Percentiles rank a stretch among this genome's conserved stretches.
phyloP scores from a whole-genome alignment of 1,284 basidiomycete species.

The Moniliophthora roreri region DNA sequence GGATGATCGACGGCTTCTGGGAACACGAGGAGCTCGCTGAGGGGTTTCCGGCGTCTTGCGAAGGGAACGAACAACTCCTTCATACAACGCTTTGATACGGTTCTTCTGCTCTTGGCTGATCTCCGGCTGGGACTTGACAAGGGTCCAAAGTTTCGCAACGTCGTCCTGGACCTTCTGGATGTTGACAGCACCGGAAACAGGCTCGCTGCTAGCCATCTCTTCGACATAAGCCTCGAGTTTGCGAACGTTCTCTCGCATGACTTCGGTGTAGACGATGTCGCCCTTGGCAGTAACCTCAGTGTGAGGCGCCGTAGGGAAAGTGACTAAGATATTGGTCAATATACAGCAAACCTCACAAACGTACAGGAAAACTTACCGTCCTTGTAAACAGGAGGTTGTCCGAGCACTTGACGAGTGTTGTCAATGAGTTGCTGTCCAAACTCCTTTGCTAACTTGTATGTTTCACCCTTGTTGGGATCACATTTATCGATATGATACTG shows the following conservation, averaged over 20 bases:
- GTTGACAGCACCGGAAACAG: slow-evolving; percentile 80
- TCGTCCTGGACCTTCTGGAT: slow-evolving; percentile 97
- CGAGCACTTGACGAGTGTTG: slow-evolving; percentile 86
- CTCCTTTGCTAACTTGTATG: slow-evolving; percentile 92
- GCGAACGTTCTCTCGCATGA: slow-evolving; percentile 92
- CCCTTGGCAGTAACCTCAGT: slow-evolving; percentile 93
- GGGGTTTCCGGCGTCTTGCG: slow-evolving; percentile 66
- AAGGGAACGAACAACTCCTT: slow-evolving; percentile 88
- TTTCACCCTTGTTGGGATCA: slow-evolving; percentile 84
- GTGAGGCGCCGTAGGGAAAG: slow-evolving; percentile 96
- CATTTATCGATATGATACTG: slow-evolving; percentile 91
- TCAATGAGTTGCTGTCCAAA: slow-evolving; percentile 96
- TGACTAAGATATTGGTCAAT: slow-evolving; percentile 54
- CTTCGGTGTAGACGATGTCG: slow-evolving; percentile 93
- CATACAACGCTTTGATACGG: slow-evolving; percentile 95
- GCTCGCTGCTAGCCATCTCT: slow-evolving; percentile 97
- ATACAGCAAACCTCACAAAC: neutral
- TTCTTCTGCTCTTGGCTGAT: slow-evolving; percentile 98
- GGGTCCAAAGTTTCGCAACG: slow-evolving; percentile 94
- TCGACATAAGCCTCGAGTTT: slow-evolving; percentile 98
- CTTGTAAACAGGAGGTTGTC: slow-evolving; percentile 87
- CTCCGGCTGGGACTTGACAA: slow-evolving; percentile 95
- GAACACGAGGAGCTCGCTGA: slow-evolving; percentile 36
- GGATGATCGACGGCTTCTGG: slow-evolving; percentile 81
- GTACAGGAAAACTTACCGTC: slow-evolving; percentile 61